Evolutionary conservation across 2,329 filamentous ascomycete species (phyloP).

Genomic region (Sporothrix globosa): DNA sequence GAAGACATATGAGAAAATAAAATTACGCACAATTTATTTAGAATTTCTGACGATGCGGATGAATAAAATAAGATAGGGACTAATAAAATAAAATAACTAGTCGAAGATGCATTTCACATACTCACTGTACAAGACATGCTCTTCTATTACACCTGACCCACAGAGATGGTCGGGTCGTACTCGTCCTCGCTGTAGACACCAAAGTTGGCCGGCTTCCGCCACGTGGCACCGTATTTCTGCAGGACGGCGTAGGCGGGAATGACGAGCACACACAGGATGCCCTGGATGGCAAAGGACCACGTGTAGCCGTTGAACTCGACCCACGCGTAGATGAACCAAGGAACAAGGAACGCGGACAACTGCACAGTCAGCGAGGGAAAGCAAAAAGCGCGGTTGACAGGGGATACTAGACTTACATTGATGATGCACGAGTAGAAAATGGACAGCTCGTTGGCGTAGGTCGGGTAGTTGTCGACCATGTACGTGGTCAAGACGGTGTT

Average conservation of each 20-base stretch:
- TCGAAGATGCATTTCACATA: too few relatives aligned
- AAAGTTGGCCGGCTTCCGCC: slow-evolving; percentile 27
- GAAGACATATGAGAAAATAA: too few relatives aligned
- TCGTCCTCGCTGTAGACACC: slow-evolving; percentile 20
- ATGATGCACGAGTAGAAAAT: slow-evolving; percentile 59
- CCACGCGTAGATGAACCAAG: slow-evolving; percentile 57
- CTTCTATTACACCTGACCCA: too few relatives aligned
- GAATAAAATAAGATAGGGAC: too few relatives aligned
- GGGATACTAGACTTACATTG: slow-evolving; percentile 42
- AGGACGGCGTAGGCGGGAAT: slow-evolving; percentile 29
- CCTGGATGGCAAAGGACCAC: slow-evolving; percentile 56
- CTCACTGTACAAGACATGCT: too few relatives aligned
- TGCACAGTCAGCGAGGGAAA: not conserved
- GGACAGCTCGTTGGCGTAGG: slow-evolving; percentile 58
- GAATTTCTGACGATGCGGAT: too few relatives aligned
- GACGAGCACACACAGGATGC: slow-evolving; percentile 45
- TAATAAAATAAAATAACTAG: too few relatives aligned
- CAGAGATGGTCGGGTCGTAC: slow-evolving; percentile 16
- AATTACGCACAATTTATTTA: too few relatives aligned
- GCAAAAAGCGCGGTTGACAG: not conserved
- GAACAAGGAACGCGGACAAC: slow-evolving; percentile 50
- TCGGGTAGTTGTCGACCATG: slow-evolving; percentile 59
- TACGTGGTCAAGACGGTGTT: slow-evolving; percentile 58
- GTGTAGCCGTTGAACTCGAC: slow-evolving; percentile 51
- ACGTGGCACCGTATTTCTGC: slow-evolving; percentile 18